A percentile compares a stretch with the other conserved stretches of the same genome.
phyloP scores from a whole-genome alignment of 495 filamentous ascomycete genomes.

The Chaetomidium leptoderma region DNA sequence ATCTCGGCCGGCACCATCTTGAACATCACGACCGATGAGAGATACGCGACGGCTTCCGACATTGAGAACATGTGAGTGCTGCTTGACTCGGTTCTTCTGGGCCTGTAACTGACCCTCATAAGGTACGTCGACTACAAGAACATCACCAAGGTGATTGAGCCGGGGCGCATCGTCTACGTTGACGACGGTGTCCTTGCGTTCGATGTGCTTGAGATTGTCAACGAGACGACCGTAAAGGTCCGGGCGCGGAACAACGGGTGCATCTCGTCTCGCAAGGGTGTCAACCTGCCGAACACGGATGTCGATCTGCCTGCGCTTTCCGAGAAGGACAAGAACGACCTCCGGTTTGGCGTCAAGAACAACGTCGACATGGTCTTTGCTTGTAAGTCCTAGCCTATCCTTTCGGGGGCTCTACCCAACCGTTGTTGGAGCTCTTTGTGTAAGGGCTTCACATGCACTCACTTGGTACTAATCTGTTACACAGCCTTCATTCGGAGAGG shows the following conservation, averaged over 20 bases:
- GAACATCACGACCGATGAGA: slow-evolving; percentile 97
- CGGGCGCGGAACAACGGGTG: slow-evolving; percentile 92
- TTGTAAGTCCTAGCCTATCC: slow-evolving; percentile 40
- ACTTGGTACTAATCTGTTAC: too few relatives aligned
- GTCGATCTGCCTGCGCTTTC: slow-evolving; percentile 96
- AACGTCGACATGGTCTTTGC: slow-evolving; percentile 98
- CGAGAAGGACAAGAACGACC: slow-evolving; percentile 94
- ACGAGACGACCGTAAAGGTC: slow-evolving; percentile 80
- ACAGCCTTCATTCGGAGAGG: slow-evolving; percentile 84
- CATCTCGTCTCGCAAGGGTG: slow-evolving; percentile 97
- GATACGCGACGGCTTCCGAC: slow-evolving; percentile 78
- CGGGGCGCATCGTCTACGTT: slow-evolving; percentile 95
- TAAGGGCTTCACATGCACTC: not conserved
- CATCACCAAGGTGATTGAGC: slow-evolving; percentile 94
- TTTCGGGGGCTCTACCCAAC: too few relatives aligned
- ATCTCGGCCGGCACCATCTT: slow-evolving; percentile 76
- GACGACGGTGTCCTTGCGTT: slow-evolving; percentile 97
- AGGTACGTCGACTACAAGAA: slow-evolving; percentile 99
- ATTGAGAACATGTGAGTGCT: slow-evolving; percentile 82
- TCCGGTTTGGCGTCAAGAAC: slow-evolving; percentile 95
- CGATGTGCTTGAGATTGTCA: slow-evolving; percentile 79
- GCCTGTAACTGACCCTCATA: slow-evolving; percentile 23
- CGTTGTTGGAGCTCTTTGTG: not conserved
- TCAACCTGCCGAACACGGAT: slow-evolving; percentile 97
- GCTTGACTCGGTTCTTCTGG: too few relatives aligned